Base-by-base conservation (phyloP, 495 filamentous ascomycete genomes). In the Rusavskia elegans region DNA sequence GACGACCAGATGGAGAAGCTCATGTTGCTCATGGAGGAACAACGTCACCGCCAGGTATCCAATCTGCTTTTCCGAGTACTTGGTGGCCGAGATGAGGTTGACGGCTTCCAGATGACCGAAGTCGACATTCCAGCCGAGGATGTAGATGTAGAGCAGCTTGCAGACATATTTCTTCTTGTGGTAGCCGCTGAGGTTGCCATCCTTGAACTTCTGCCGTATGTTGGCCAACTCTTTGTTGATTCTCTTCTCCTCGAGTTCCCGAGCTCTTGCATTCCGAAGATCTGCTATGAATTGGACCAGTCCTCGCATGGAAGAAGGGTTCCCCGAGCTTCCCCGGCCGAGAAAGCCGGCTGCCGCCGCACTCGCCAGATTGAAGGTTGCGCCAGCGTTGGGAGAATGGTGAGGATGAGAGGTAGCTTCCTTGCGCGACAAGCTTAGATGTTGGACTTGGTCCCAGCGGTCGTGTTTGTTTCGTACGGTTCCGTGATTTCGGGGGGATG, bases 81-180 rank as follows among this genome's bases (percentile, higher is more conserved):
- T 97, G 59, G 73, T 88, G 21, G 89, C 89, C 5, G 90, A 95
- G 52, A 99, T 90, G 53, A 99, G 78, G 57, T 96, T 96, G 65
- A 99, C 89, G 9, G 93, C 93, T 68, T 99, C 93, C 36, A 97
- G 79, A 64, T 99, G 93, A 21, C 93, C 93, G 63, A 99, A 99
- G 65, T 97, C 93, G 68, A 99, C 89, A 63, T 99, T 93, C 82
- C 93, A 99, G 8, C 93, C 93, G 48, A 97, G 81, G 53, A 99
- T 99, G 65, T 99, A 99, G 59, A 99, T 96, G 63, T 99, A 99
- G 44, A 99, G 78, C 57, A 99, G 77, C 80, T 98, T 98, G 84
- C 93, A 99, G 44, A 99, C 93, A 63, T 99, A 99, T 85, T 99
- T 99, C 77, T 99, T 99, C 76, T 93, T 95, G 68, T 95, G 86